Percentiles rank a stretch among this genome's conserved stretches.
phyloP scores from a whole-genome alignment of 78 protist genomes.

The Isochrysis galbana region DNA sequence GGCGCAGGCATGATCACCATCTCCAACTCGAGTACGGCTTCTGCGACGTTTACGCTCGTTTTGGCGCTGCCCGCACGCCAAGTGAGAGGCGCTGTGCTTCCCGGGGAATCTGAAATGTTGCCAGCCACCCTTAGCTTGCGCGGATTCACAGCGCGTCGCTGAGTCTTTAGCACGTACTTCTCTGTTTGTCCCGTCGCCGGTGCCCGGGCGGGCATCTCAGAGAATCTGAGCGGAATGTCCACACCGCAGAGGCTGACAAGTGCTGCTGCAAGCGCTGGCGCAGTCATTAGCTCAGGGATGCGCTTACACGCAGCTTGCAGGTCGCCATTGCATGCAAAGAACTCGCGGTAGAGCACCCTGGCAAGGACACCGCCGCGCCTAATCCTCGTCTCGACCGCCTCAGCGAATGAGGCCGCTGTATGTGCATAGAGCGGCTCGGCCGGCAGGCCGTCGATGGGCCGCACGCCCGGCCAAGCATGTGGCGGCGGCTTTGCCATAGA shows the following conservation, averaged over 20 bases:
- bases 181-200: background rate
- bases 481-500: too few relatives aligned
- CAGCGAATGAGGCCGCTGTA: background rate
- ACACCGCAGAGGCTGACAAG: background rate
- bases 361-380: conserved; percentile 11
- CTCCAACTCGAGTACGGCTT: too few relatives aligned
- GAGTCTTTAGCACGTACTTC: conserved; percentile 9
- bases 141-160: background rate
- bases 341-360: background rate
- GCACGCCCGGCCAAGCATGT: too few relatives aligned
- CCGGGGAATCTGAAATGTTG: too few relatives aligned
- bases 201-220: background rate
- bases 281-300: background rate
- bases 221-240: background rate
- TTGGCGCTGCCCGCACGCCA: too few relatives aligned
- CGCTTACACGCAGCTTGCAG: background rate
- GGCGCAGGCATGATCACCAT: conserved; percentile 20
- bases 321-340: background rate
- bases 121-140: background rate
- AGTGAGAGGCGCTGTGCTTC: too few relatives aligned
- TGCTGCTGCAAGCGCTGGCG: background rate
- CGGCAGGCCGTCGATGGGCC: conserved; percentile 8
- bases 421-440: background rate
- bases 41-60: too few relatives aligned
- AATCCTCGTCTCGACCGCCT: background rate